A percentile compares a stretch with the other conserved stretches of the same genome.
These are phyloP conservation scores for Jacaranda copaia DNA, from an alignment of 257 asterid genomes.

Conservation along the genomic window DNA sequence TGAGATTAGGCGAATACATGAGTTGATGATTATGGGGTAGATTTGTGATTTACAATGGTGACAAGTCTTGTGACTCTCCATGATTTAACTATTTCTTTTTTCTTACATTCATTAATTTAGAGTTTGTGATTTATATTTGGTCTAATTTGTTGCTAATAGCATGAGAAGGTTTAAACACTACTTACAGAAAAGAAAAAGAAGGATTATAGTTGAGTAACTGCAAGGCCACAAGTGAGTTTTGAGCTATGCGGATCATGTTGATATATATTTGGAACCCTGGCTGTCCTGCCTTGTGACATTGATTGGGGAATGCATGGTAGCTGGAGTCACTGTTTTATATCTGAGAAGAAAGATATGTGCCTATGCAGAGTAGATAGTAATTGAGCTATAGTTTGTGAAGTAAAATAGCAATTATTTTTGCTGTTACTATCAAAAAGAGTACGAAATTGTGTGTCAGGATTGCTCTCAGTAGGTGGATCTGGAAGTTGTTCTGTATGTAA, in stretches of 20 bases:
- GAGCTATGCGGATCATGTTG: not conserved
- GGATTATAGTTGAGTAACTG: not conserved
- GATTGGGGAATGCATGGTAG: not conserved
- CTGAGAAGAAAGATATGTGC: not conserved
- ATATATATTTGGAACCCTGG: not conserved
- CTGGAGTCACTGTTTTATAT: not conserved
- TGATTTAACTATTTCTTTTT: not conserved
- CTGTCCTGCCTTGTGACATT: not conserved
- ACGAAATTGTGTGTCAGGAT: not conserved
- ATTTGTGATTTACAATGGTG: too few relatives aligned
- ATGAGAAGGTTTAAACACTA: not conserved
- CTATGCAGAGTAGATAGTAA: not conserved
- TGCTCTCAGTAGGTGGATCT: not conserved
- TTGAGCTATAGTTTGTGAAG: not conserved
- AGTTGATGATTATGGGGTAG: too few relatives aligned
- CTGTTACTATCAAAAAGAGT: not conserved
- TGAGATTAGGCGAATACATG: too few relatives aligned
- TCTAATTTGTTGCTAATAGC: not conserved
- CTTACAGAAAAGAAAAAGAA: not conserved
- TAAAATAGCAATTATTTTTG: not conserved
- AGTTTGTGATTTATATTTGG: not conserved
- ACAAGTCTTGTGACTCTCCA: too few relatives aligned
- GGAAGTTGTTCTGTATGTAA: conserved; percentile 5
- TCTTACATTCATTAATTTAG: not conserved
- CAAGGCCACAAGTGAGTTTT: not conserved